Percentiles rank a stretch among this genome's conserved stretches.
These are phyloP conservation scores for Fraxinus sp. DNA, from an alignment of 305 asterid species.

Conservation along the genomic window DNA sequence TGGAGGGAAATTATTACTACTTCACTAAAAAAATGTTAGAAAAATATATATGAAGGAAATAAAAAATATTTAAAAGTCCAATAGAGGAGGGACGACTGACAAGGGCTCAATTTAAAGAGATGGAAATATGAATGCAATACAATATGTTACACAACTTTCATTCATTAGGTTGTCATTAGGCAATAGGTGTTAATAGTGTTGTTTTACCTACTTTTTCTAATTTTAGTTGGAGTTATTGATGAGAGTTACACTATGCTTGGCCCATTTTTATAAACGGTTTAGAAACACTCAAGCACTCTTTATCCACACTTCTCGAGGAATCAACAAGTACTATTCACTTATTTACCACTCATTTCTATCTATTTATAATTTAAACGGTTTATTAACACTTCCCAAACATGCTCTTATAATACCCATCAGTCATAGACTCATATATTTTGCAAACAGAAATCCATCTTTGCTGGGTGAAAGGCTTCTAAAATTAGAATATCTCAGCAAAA, in stretches of 20 bases:
- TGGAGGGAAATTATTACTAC: neutral
- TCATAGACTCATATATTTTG: slow-evolving; percentile 9
- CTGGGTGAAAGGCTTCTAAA: slow-evolving; percentile 14
- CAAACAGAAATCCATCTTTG: slow-evolving; percentile 1
- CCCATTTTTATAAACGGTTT: neutral
- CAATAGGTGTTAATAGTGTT: neutral
- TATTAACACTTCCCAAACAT: neutral
- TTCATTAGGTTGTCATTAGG: neutral
- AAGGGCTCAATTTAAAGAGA: neutral
- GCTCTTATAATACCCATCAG: neutral
- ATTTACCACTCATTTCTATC: neutral
- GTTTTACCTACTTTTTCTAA: neutral
- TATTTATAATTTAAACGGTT: neutral
- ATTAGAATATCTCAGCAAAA: slow-evolving; percentile 15
- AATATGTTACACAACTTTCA: neutral
- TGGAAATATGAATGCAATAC: neutral
- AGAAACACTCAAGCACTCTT: neutral
- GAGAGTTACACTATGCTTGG: neutral
- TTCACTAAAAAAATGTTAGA: neutral
- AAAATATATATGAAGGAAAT: neutral
- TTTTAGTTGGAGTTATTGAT: neutral
- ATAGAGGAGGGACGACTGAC: neutral
- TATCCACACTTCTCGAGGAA: neutral
- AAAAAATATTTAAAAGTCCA: neutral
- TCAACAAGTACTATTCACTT: neutral